phyloP scores from a whole-genome alignment of 768 basidiomycete species.

The Podaxis sp. region DNA sequence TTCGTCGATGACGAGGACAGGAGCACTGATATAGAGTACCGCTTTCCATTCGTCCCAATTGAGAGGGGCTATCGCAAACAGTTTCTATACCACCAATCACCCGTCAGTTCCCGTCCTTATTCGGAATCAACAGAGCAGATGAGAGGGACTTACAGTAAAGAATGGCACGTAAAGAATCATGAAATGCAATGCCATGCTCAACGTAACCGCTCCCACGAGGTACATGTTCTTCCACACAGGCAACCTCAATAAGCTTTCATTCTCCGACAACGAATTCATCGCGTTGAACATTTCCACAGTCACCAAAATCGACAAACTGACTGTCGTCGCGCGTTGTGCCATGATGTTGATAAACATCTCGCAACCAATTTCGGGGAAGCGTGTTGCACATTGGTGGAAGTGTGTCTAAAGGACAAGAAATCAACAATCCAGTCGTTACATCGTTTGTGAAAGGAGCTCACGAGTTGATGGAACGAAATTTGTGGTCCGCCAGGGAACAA shows the following conservation, averaged over 20 bases:
- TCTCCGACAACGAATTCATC: slow-evolving; percentile 97
- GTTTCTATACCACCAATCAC: slow-evolving; percentile 38
- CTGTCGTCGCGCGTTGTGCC: slow-evolving; percentile 86
- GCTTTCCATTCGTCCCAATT: slow-evolving; percentile 97
- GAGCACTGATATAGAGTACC: slow-evolving; percentile 81
- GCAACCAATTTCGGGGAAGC: slow-evolving; percentile 91
- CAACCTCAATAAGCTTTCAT: slow-evolving; percentile 84
- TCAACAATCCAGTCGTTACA: slow-evolving; percentile 1
- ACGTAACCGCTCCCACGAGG: slow-evolving; percentile 81
- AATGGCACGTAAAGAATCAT: slow-evolving; percentile 96
- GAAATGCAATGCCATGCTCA: slow-evolving; percentile 92
- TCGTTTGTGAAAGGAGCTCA: slow-evolving; percentile 34
- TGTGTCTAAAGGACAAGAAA: slow-evolving; percentile 57
- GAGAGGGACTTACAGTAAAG: slow-evolving; percentile 65
- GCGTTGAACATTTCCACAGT: slow-evolving; percentile 98
- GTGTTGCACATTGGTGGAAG: slow-evolving; percentile 85
- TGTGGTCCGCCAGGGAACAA: slow-evolving; percentile 88
- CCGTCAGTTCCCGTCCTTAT: neutral
- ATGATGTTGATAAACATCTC: slow-evolving; percentile 91
- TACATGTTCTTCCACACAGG: slow-evolving; percentile 95
- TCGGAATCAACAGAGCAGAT: slow-evolving; percentile 21
- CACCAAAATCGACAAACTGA: slow-evolving; percentile 94
- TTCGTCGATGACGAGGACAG: slow-evolving; percentile 89
- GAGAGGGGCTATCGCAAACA: slow-evolving; percentile 91
- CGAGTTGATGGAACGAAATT: slow-evolving; percentile 90